Conservation (phyloP, 2,329 filamentous ascomycete species). For the Fusarium bulbicola region DNA sequence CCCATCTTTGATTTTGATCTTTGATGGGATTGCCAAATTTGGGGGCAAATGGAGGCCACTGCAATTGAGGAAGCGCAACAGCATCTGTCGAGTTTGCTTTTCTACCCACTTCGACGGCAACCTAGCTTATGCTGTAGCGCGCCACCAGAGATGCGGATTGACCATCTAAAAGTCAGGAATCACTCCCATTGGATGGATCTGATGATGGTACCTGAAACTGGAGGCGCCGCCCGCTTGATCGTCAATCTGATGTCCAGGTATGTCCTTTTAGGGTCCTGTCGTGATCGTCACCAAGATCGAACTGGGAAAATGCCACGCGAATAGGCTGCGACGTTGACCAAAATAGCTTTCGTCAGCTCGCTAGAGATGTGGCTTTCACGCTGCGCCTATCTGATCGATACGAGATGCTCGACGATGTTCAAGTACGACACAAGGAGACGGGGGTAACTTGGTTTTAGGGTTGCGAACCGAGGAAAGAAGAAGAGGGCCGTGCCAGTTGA, state of each 20-base stretch:
- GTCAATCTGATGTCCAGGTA: conserved; percentile 19
- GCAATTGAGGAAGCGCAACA: conserved; percentile 1
- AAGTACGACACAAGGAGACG: not conserved
- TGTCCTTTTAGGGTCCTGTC: conserved; percentile 5
- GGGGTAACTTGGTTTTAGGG: not conserved
- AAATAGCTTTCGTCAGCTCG: not conserved
- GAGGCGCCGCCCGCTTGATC: conserved; percentile 35
- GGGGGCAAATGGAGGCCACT: not conserved
- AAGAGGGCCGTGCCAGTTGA: conserved; percentile 19
- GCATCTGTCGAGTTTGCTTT: conserved; percentile 16
- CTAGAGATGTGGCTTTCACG: not conserved
- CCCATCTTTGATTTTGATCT: conserved; percentile 3
- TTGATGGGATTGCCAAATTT: not conserved
- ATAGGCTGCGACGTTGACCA: not conserved
- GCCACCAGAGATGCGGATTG: conserved; percentile 30
- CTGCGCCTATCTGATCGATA: not conserved
- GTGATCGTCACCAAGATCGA: not conserved
- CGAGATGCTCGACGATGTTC: not conserved
- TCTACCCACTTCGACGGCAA: conserved; percentile 9
- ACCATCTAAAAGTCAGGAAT: conserved; percentile 32
- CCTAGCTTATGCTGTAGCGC: conserved; percentile 23
- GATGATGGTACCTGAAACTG: conserved; percentile 40
- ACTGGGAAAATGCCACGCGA: not conserved
- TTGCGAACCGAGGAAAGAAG: not conserved
- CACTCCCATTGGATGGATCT: conserved; percentile 33